Base-by-base conservation (phyloP, 306 rosid species). In the Biancaea sappan region DNA sequence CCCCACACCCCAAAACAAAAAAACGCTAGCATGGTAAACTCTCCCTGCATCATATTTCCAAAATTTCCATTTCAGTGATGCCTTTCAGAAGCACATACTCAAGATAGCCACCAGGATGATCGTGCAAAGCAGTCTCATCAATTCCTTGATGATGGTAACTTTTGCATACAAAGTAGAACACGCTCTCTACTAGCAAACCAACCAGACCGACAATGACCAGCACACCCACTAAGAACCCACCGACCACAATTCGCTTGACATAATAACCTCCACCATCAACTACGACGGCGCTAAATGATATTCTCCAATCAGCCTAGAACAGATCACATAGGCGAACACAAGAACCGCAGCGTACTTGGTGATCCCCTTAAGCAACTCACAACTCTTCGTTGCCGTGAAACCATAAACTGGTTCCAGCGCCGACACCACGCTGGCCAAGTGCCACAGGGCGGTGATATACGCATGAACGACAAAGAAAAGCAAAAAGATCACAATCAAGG, bases 81-180 rank as follows among this genome's bases (percentile, higher is more conserved):
- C 98, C 92, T 78, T 94, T 94, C 12, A 94, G 86, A 46, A 98
- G 99, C 81, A 95, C 99, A 60, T 92, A 94, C 73, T 94, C 99
- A 18, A 94, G 99, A 66, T 95, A 95, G 0, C 98, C 99, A 34
- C 99, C 99, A 32, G 92, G 93, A 74, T 94, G 99, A 76, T 94
- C 98, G 54, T 87, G 85, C 75, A 94, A 74, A 4, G 96, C 99
- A 15, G 25, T 84, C 86, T 92, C 92, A 74, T 94, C 98, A 78
- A 94, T 94, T 38, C 95, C 98, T 65, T 94, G 98, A 34, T 87
- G 96, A 76, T 94, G 99, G 58, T 77, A 86, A 70, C 99, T 94
- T 75, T 94, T 94, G 73, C 98, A 94, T 4, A 94, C 96, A 68
- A 92, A 92, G 81, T 94, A 94, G 72, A 92, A 90, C 76, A 94